Conservation (phyloP, 208 protist genomes). For the Trypanosomatidae sp. region DNA sequence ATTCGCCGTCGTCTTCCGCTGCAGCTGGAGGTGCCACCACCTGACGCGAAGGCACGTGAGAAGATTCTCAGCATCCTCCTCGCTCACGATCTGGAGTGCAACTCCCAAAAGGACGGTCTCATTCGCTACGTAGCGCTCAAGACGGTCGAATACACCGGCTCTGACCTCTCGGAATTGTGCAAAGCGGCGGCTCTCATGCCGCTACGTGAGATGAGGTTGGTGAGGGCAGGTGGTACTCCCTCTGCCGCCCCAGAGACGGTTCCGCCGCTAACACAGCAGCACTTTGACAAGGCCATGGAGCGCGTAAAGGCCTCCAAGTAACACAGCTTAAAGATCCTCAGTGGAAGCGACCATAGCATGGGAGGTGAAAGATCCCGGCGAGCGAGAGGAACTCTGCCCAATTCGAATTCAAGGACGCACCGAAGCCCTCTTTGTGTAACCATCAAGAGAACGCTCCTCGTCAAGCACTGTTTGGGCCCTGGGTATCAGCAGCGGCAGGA, state of each 20-base stretch:
- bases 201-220: slow-evolving; percentile 54
- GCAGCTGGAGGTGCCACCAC: slow-evolving; percentile 80
- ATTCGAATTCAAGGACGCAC: not conserved
- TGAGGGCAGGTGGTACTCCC: slow-evolving; percentile 2
- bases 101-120: slow-evolving; percentile 46
- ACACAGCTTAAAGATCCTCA: not conserved
- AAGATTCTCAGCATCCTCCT: slow-evolving; percentile 87
- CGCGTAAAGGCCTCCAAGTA: slow-evolving; percentile 67
- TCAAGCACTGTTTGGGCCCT: not conserved
- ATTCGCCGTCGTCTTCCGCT: slow-evolving; percentile 89
- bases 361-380: not conserved
- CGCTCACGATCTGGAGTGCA: slow-evolving; percentile 48
- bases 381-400: not conserved
- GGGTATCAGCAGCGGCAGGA: not conserved
- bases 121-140: slow-evolving; percentile 77
- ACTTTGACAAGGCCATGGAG: slow-evolving; percentile 78
- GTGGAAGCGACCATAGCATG: not conserved
- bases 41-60: slow-evolving; percentile 46
- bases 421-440: not conserved
- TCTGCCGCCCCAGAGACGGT: slow-evolving; percentile 16
- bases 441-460: not conserved
- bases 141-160: slow-evolving; percentile 89
- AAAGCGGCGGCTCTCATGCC: slow-evolving; percentile 83
- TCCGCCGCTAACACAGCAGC: slow-evolving; percentile 53
- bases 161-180: slow-evolving; percentile 93